Percentiles rank a stretch among this genome's conserved stretches.
These are phyloP conservation scores for Botrytis sinoallii DNA, from an alignment of 2,329 filamentous ascomycete species.

Conservation along the genomic window DNA sequence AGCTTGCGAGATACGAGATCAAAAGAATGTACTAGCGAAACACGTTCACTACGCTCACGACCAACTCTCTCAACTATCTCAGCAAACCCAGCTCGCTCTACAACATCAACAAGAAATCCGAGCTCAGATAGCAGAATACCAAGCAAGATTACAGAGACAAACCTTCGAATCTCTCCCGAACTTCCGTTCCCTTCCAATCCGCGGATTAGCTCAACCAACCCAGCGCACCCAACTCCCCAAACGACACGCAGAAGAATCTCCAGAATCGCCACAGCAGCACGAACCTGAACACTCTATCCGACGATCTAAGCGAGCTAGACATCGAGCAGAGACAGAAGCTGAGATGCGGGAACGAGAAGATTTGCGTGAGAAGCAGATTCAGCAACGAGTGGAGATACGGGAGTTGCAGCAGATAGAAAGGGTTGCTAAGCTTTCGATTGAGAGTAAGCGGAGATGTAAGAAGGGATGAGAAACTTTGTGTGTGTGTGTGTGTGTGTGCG, in stretches of 20 bases:
- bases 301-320: neutral
- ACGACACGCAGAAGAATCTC: neutral
- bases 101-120: neutral
- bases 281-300: neutral
- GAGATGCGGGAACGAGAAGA: neutral
- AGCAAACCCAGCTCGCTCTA: neutral
- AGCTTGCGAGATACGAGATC: neutral
- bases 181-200: neutral
- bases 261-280: no score
- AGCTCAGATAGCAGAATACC: neutral
- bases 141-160: neutral
- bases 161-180: neutral
- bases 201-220: neutral
- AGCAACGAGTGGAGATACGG: neutral
- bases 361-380: neutral
- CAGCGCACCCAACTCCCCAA: accelerated
- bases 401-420: neutral
- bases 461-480: neutral
- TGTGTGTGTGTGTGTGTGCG: no score
- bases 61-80: neutral
- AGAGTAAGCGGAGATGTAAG: neutral
- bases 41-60: neutral
- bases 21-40: neutral
- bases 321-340: neutral
- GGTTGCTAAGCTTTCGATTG: neutral